Conservation (phyloP, 441 rosid genomes). For the Flueggea neowawraea region DNA sequence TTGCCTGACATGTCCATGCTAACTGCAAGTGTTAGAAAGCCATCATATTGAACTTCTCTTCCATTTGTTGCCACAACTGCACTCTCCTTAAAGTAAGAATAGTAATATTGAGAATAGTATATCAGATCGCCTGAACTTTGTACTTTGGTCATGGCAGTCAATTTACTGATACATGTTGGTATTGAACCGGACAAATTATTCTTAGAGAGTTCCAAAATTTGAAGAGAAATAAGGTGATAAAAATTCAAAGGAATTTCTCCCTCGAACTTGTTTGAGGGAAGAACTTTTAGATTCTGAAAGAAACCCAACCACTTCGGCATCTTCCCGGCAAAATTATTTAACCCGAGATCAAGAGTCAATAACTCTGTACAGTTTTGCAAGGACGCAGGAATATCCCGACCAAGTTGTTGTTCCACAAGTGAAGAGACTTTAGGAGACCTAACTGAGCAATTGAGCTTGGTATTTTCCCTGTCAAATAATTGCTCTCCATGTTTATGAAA, state of each 20-base stretch:
- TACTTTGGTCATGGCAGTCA: neutral
- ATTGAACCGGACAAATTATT: neutral
- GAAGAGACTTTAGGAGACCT: neutral
- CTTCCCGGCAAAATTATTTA: constrained; percentile 3
- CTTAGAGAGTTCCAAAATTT: neutral
- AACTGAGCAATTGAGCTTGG: constrained; percentile 6
- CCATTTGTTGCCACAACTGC: no score
- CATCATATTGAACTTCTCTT: no score
- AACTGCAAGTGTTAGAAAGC: no score
- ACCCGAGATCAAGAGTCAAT: neutral
- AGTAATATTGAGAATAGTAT: no score
- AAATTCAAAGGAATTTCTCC: neutral
- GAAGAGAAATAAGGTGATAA: neutral
- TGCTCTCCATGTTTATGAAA: constrained; percentile 1
- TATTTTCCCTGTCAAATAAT: neutral
- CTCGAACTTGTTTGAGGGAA: neutral
- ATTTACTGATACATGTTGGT: neutral
- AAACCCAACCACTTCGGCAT: constrained; percentile 10
- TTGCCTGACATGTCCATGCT: no score
- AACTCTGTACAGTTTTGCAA: constrained; percentile 5
- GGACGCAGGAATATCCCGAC: constrained; percentile 8
- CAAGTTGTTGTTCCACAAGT: constrained; percentile 4
- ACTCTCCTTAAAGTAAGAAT: no score
- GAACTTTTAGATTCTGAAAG: neutral
- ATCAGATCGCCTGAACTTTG: no score